Base-by-base conservation (phyloP, 192 early-diverging fungal genomes). In the Coemansia sp. region DNA sequence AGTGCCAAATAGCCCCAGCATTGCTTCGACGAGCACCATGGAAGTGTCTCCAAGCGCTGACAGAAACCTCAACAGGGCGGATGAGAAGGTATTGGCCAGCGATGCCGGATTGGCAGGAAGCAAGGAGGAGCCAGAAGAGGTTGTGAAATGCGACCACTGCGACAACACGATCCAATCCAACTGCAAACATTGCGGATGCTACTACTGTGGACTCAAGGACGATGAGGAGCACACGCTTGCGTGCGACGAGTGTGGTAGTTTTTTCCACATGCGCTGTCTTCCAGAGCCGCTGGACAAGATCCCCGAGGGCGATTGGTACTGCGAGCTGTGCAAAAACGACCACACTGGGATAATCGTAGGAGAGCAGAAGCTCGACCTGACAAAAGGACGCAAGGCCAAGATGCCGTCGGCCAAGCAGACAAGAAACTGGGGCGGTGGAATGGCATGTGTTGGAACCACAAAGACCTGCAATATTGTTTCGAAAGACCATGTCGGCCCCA, bases 211-310 rank as follows among this genome's bases (percentile, higher is more conserved):
- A 0, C 52, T 65, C 11, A 89, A 89, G 41, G 75, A 86, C 49
- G 86, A 86, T 23, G 85, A 86, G 40, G 54, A 69, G n/a, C 68
- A 85, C 52, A 85, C 85, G 18, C 64, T 89, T 44, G 82, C 84
- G 7, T 89, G 87, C 69, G 87, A 89, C 66, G 85, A 89, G 48
- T 89, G 87, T 47, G 79, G 86, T 21, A 50, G 56, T 8, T 87
- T 85, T 64, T 89, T 61, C 71, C 87, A 89, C 63, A 79, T 84
- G 61, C 47, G 65, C 40, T 89, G 87, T 48, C 72, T 86, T 5
- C 70, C 75, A 0, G 67, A 64, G 21, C 82, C 75, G 9, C 61
- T 89, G 32, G 58, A 48, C 8, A 56, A 54, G 45, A 50, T 84
- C 0, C 87, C 87, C 1, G 63, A 63, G 50, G 86, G 58, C 9